Conservation (phyloP, 2,329 filamentous ascomycete genomes). For the Aspergillus texensis region DNA sequence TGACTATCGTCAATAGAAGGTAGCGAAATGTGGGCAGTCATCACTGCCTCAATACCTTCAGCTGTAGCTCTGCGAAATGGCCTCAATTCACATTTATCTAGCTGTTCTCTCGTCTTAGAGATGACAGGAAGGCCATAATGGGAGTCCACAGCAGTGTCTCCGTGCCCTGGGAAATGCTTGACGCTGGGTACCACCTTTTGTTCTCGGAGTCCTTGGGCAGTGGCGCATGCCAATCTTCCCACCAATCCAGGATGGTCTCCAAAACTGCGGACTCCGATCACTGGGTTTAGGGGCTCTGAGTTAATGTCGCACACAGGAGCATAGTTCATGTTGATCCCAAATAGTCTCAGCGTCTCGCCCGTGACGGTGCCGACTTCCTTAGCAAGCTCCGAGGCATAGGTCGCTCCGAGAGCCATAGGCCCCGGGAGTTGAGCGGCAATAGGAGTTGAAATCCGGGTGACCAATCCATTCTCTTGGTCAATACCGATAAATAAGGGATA, state of each 20-base stretch:
- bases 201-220: conserved; percentile 41
- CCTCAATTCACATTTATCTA: conserved; percentile 47
- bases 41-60: conserved; percentile 47
- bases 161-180: conserved; percentile 52
- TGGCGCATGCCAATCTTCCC: conserved; percentile 44
- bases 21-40: conserved; percentile 50
- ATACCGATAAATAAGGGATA: conserved; percentile 48
- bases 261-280: conserved; percentile 48
- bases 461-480: conserved; percentile 51
- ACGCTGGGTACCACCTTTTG: conserved; percentile 45
- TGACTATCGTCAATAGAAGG: conserved; percentile 36
- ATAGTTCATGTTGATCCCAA: conserved; percentile 52
- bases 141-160: conserved; percentile 49
- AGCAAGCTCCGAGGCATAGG: conserved; percentile 37
- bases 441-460: conserved; percentile 46
- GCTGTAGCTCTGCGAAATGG: conserved; percentile 48
- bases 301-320: conserved; percentile 50
- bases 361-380: conserved; percentile 42
- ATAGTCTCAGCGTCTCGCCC: conserved; percentile 40
- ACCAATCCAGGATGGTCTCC: conserved; percentile 48
- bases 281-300: conserved; percentile 48
- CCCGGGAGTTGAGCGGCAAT: conserved; percentile 46
- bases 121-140: conserved; percentile 48
- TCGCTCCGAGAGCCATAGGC: conserved; percentile 49
- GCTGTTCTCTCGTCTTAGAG: conserved; percentile 37